Base-by-base conservation (phyloP, 148 eudicot genomes). In the Pharnaceum exiguum region DNA sequence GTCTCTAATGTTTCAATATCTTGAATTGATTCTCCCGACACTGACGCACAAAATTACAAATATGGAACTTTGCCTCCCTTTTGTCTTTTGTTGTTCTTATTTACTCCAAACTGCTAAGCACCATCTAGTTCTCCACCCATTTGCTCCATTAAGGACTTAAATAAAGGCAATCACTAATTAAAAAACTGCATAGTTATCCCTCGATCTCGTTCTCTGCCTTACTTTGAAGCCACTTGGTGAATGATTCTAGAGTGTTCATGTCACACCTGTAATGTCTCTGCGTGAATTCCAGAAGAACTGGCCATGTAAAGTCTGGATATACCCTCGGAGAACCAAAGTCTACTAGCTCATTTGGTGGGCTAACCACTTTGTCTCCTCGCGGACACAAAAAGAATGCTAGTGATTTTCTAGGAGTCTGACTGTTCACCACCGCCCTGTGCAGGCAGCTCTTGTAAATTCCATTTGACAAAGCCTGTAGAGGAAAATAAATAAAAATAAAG, bases 371-470 rank as follows among this genome's bases (percentile, higher is more conserved):
- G 56, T 79, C 77, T 55, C 49, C 59, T 55, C 54, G 68, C 4
- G 83, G 79, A 22, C 73, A 67, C 43, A 79, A 60, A 52, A 79
- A 79, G 49, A 67, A 79, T 27, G 79, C 79, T 29, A 79, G 55
- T 37, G 83, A 75, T 57, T 79, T 71, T 50, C 83, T 65, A 16
- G 77, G 54, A 9, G 38, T 68, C 35, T 52, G 8, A 10, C 50
- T 75, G 24, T 75, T 79, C 42, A 79, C 79, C 62, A 79, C 79
- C 40, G 83, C 83, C 51, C 83, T 71, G 66, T 79, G 83, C 30
- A 79, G 57, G 47, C 83, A 71, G 61, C 79, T 79, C 71, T 71
- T 71, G 79, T 75, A 79, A 27, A 45, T 42, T 38, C 79, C 79
- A 61, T 79, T 79, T 46, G 83, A 71, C 43, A 71, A 46, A 31